Conservation (phyloP, 2,329 filamentous ascomycete species). For the Ophiostoma himal-ulmi region DNA sequence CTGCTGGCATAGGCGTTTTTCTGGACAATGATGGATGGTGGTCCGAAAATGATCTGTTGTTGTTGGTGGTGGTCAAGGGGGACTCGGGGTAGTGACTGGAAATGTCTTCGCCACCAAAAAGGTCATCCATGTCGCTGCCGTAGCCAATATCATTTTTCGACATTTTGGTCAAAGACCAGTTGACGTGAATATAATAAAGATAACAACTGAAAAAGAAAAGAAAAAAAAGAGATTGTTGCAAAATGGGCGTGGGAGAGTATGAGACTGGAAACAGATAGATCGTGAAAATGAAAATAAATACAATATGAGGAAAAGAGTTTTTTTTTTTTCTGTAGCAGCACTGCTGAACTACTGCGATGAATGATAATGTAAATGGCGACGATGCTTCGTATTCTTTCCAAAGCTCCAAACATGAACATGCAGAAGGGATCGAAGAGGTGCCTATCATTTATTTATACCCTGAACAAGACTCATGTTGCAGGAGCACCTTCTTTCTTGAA, state of each 20-base stretch:
- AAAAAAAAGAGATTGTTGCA: not conserved
- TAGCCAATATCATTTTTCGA: not conserved
- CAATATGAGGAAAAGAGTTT: not conserved
- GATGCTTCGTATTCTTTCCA: not conserved
- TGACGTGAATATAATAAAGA: not conserved
- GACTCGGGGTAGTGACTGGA: not conserved
- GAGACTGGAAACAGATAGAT: not conserved
- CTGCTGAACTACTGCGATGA: constrained; percentile 21
- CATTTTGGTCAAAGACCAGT: not conserved
- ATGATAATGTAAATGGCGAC: not conserved
- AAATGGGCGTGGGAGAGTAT: not conserved
- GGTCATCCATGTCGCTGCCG: constrained; percentile 7
- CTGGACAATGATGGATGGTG: not conserved
- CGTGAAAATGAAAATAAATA: not conserved
- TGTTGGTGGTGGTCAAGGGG: not conserved
- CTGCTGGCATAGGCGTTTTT: not conserved
- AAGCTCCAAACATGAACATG: not conserved
- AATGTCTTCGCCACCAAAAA: constrained; percentile 12
- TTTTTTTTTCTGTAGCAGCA: constrained; percentile 22
- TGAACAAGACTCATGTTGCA: constrained; percentile 9
- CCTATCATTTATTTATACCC: constrained; percentile 17
- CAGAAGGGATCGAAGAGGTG: constrained; percentile 6
- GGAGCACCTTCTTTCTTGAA: not conserved
- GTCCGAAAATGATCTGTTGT: not conserved
- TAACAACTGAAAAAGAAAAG: not conserved